Evolutionary conservation across 352 stramenopile species (phyloP).

Genomic region (Phytophthora cajani): DNA sequence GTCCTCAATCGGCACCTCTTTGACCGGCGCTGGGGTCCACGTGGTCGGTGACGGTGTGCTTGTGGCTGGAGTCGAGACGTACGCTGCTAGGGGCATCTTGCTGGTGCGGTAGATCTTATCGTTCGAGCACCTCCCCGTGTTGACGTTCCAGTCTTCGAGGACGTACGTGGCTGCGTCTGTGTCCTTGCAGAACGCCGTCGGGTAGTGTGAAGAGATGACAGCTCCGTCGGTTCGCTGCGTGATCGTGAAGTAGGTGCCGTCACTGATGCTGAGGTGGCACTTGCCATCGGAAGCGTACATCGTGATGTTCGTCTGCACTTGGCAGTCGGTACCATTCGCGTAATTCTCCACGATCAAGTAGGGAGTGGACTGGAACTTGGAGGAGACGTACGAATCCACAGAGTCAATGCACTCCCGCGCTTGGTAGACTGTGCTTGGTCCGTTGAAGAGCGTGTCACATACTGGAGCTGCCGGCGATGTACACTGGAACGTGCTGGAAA

Average conservation of each 20-base stretch:
- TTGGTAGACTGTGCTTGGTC: conserved; percentile 7
- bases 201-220: conserved; percentile 1
- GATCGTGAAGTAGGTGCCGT: conserved; percentile 4
- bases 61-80: not conserved
- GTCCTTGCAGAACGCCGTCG: conserved; percentile 11
- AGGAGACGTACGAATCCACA: not conserved
- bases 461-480: not conserved
- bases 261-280: conserved; percentile 9
- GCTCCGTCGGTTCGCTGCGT: not conserved
- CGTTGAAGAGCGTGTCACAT: conserved; percentile 8
- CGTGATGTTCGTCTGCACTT: conserved; percentile 1
- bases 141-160: conserved; percentile 13
- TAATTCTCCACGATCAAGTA: conserved; percentile 23
- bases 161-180: conserved; percentile 4
- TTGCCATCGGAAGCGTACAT: conserved; percentile 22
- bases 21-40: conserved; percentile 4
- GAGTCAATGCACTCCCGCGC: conserved; percentile 9
- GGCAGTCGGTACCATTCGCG: conserved; percentile 15
- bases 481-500: conserved; percentile 6
- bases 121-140: conserved; percentile 9
- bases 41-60: not conserved
- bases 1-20: conserved; percentile 3
- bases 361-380: conserved; percentile 3
- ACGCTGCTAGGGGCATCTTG: not conserved
- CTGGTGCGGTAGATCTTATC: conserved; percentile 10